Evolutionary conservation across 2,329 filamentous ascomycete genomes (phyloP), one percentile per base, ranked within the genome.

Genomic region (Talaromyces sp.): DNA sequence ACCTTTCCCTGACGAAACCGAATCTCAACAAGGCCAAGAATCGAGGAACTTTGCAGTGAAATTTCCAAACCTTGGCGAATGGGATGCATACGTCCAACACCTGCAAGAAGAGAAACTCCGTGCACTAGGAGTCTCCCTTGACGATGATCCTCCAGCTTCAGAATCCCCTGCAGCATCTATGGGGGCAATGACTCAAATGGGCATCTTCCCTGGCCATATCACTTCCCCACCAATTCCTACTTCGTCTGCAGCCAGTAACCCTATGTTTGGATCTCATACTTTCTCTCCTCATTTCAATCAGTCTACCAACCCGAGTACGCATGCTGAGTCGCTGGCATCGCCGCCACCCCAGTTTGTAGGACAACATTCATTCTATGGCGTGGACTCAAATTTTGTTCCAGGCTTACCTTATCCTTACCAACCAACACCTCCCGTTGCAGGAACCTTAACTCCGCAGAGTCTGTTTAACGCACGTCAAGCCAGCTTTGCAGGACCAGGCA

Each of bases 51-150:
- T 72, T 65, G 70, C 70, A 11, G 75, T 83, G 64, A 76, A 73
- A 19, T 79, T 83, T 66, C 80, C 81, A 4, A 73, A 83, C 67
- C 77, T 78, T 71, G 80, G 74, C 47, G 84, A 86, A 71, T 91
- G 89, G 89, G 90, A 92, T 72, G 83, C 88, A 29, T 97, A 98
- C 76, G 90, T 93, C 66, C 86, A 90, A 63, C 89, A 90, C 70
- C 82, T 98, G 40, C 88, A 91, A 70, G 95, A 99, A 80, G 92
- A 94, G 67, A 99, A 97, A 79, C 83, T 99, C 61, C 89, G 93
- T 67, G 93, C 94, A 60, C 84, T 99, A 64, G 95, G 95, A 69
- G 95, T 98, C 13, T 93, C 88, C 19, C 84, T 91, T 67, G 91
- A 88, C 40, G 88, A 90, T 58, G 89, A 92, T 5, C 91, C 95